Evolutionary conservation across 2,329 filamentous ascomycete genomes (phyloP), one percentile per base, ranked within the genome.

Genomic region (Neopestalotiopsis sp.): DNA sequence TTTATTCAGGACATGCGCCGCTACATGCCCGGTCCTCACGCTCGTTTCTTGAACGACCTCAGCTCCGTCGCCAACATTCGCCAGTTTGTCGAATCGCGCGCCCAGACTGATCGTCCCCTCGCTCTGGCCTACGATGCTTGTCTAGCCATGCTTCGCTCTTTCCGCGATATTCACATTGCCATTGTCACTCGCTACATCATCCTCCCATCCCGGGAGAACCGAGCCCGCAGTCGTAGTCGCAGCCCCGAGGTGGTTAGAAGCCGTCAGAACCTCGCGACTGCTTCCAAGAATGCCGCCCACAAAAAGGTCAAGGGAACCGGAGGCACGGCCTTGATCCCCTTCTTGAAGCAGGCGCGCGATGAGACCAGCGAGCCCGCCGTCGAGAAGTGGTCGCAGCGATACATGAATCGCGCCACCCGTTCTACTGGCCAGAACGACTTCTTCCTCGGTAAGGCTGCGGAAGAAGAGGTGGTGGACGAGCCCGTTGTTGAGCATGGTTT

Each of bases 141-240:
- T 77, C 86, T 99, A 7, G 91, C 87, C 32, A 90, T 90, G 87
- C 80, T 90, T 64, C 87, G 87, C 70, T 81, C 83, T 17, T 91
- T 98, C 76, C 91, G 95, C 69, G 95, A 98, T 81, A 97, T 95
- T 80, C 96, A 99, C 80, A 97, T 99, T 75, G 93, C 94, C 79
- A 95, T 99, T 74, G 96, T 99, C 20, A 94, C 94, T 4, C 92
- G 96, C 56, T 99, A 98, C 83, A 97, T 99, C 79, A 92, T 99
- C 75, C 85, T 96, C 73, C 95, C 95, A 59, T 95, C 93, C 1
- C 90, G 92, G 30, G 92, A 95, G 79, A 88, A 90, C 6, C 87
- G 91, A 66, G 89, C 88, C 1, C 84, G 90, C 61, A 88, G 89
- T 69, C 87, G 89, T 59, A 90, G 89, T 40, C 84, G 85, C 67